Conservation (phyloP, 2,329 filamentous ascomycete species). For the Plectosphaerella cucumerina region DNA sequence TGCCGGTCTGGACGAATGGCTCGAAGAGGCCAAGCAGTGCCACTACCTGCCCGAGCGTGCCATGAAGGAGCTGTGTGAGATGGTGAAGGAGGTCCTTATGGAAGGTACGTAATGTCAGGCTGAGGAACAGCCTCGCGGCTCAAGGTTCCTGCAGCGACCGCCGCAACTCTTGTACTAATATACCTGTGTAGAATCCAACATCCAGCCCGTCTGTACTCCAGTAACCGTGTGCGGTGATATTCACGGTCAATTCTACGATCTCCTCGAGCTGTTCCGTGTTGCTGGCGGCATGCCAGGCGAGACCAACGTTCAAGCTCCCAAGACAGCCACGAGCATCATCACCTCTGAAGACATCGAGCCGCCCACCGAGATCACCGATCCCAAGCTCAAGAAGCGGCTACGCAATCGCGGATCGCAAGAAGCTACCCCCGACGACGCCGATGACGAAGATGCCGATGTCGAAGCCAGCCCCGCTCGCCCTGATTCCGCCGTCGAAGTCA, state of each 20-base stretch:
- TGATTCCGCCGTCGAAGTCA: conserved; percentile 27
- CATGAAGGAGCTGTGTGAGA: conserved; percentile 99
- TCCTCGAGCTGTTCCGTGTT: conserved; percentile 93
- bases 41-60: conserved; percentile 93
- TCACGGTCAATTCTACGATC: conserved; percentile 97
- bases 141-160: neutral
- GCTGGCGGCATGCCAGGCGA: conserved; percentile 95
- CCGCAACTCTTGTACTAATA: neutral
- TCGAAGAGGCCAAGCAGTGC: conserved; percentile 93
- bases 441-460: conserved; percentile 42
- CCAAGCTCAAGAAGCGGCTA: conserved; percentile 82
- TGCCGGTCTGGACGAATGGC: conserved; percentile 91
- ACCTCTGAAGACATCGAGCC: conserved; percentile 91
- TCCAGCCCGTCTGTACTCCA: conserved; percentile 93
- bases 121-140: neutral
- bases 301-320: conserved; percentile 62
- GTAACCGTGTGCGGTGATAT: conserved; percentile 98
- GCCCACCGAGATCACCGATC: conserved; percentile 81
- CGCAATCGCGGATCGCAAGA: conserved; percentile 39
- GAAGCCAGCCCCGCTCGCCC: conserved; percentile 27
- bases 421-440: conserved; percentile 39
- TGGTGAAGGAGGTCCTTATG: conserved; percentile 98
- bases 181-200: conserved; percentile 75
- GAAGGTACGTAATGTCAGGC: conserved; percentile 60
- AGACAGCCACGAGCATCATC: conserved; percentile 69